Evolutionary conservation across 2,329 filamentous ascomycete genomes (phyloP), one percentile per base, ranked within the genome.

Genomic region (Epichloe elymi): DNA sequence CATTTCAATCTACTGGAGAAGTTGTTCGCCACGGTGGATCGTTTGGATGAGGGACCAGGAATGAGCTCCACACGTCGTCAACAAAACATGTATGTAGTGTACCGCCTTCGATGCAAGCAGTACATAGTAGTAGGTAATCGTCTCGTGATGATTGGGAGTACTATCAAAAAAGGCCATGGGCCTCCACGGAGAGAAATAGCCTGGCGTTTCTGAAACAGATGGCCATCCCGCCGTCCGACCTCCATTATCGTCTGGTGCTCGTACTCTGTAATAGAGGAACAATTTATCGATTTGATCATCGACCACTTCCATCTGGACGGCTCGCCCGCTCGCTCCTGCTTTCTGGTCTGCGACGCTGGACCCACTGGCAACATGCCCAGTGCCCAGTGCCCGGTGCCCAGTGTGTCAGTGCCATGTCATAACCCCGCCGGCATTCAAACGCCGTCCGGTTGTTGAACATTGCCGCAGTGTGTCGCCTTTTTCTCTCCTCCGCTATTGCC

Each of bases 371-470:
- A 45, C 15, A n/a, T 35, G 12, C 33, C 23, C 11, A 19, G 38
- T 19, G 14, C n/a, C n/a, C 38, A 39, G 38, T 37, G 26, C 23
- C 23, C 23, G 0, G 23, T 26, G 23, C 23, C 26, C 26, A 8
- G 26, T 8, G 26, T 30, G 26, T 30, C 26, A 30, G 26, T 30
- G 37, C 54, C 61, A 62, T 63, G 60, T 61, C 61, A 64, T 59
- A 61, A 64, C 63, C 63, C 64, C 63, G 65, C 63, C 52, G 39
- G 47, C 47, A 39, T 48, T 26, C 46, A 17, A 48, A 50, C 50
- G 17, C 48, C 49, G 20, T 30, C 39, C 30, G 35, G 20, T 45
- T 45, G 30, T 36, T 47, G 33, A 49, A 46, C 45, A 47, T 49
- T 20, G 26, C 20, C 5, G n/a, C 49, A 51, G 23, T 37, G 37